A percentile compares a stretch with the other conserved stretches of the same genome.
Conservation (phyloP, 306 rosid genomes). For the Vigna nakashimae region DNA sequence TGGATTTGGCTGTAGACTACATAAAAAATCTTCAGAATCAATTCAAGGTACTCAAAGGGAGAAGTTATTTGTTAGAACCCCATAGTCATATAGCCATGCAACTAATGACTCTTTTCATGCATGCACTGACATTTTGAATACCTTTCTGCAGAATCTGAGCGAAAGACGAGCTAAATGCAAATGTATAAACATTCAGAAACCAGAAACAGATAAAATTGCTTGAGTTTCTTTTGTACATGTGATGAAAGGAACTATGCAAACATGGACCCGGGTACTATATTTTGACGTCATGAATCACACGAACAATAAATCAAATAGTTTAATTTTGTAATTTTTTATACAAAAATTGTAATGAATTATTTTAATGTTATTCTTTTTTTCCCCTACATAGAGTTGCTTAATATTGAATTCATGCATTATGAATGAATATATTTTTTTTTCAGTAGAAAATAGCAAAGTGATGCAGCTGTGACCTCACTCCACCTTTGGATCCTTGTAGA, state of each 20-base stretch:
- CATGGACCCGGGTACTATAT: slow-evolving; percentile 29
- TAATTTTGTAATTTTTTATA: slow-evolving; percentile 50
- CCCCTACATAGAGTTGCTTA: not conserved
- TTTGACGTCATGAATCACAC: slow-evolving; percentile 36
- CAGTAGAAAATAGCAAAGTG: not conserved
- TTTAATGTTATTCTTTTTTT: slow-evolving; percentile 2
- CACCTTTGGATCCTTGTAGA: not conserved
- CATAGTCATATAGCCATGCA: not conserved
- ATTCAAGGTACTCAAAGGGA: slow-evolving; percentile 65
- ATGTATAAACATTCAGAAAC: slow-evolving; percentile 63
- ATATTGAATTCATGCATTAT: slow-evolving; percentile 13
- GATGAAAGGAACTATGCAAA: slow-evolving; percentile 29
- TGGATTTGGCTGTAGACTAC: slow-evolving; percentile 89
- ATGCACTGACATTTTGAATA: slow-evolving; percentile 1
- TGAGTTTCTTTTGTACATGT: slow-evolving; percentile 56
- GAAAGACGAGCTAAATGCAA: slow-evolving; percentile 78
- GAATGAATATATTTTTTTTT: not conserved
- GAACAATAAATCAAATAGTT: slow-evolving; percentile 46
- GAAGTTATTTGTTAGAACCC: not conserved
- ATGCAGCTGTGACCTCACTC: not conserved
- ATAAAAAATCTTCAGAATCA: slow-evolving; percentile 93
- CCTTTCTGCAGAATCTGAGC: slow-evolving; percentile 63
- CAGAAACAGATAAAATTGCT: slow-evolving; percentile 53
- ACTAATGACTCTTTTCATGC: slow-evolving; percentile 13
- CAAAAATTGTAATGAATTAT: slow-evolving; percentile 39